phyloP scores from a whole-genome alignment of 2,329 filamentous ascomycete species.

The Neophaeococcomyces mojaviensis region DNA sequence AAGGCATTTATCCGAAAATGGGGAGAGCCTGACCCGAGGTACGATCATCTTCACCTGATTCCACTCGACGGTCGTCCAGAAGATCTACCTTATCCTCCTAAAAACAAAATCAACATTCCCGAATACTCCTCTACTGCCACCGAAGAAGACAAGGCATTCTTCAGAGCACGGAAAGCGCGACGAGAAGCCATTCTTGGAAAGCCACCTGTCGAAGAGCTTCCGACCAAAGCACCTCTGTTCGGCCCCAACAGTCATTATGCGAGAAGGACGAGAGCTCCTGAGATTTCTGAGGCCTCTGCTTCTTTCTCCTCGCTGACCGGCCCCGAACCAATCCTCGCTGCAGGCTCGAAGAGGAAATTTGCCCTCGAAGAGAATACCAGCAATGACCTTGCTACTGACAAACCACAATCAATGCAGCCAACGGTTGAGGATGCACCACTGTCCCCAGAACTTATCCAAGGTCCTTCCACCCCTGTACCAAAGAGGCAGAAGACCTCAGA shows the following conservation, averaged over 20 bases:
- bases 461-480: background rate
- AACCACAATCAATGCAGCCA: conserved; percentile 1
- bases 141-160: background rate
- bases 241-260: conserved; percentile 9
- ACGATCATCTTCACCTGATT: conserved; percentile 6
- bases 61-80: conserved; percentile 3
- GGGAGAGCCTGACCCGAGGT: conserved; percentile 3
- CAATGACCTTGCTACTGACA: background rate
- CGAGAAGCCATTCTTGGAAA: conserved; percentile 2
- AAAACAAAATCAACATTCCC: background rate
- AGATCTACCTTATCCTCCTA: conserved; percentile 4
- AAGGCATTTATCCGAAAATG: conserved; percentile 1
- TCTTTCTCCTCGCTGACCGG: background rate
- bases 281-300: background rate
- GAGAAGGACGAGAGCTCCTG: conserved; percentile 3
- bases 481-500: conserved; percentile 6
- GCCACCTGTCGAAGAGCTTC: conserved; percentile 1
- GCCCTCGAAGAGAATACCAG: background rate
- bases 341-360: background rate
- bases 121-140: background rate
- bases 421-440: conserved; percentile 4
- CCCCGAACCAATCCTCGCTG: background rate
- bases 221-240: conserved; percentile 6
- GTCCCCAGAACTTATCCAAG: background rate
- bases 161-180: background rate